Conservation (phyloP, 768 basidiomycete species). For the Coprinellus micaceus region DNA sequence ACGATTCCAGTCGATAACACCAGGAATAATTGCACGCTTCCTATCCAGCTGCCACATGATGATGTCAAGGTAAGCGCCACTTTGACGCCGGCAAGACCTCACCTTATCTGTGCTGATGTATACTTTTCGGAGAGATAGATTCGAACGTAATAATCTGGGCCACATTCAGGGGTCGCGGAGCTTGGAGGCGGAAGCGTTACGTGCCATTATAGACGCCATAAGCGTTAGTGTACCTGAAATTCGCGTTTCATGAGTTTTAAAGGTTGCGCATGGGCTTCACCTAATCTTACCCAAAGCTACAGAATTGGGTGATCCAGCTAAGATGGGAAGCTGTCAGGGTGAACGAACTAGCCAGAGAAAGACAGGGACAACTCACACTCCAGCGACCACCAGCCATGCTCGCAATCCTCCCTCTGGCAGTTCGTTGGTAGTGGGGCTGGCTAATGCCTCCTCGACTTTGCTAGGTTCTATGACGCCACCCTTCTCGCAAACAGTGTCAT, state of each 20-base stretch:
- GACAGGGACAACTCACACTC: slow-evolving; percentile 32
- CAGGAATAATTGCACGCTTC: slow-evolving; percentile 47
- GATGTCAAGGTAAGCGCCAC: not conserved
- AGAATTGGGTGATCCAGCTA: slow-evolving; percentile 40
- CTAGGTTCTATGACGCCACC: not conserved
- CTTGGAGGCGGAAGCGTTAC: slow-evolving; percentile 13
- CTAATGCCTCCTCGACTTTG: slow-evolving; percentile 2
- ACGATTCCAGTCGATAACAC: slow-evolving; percentile 41
- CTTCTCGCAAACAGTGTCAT: not conserved
- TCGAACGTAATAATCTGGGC: slow-evolving; percentile 38
- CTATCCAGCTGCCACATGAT: slow-evolving; percentile 33
- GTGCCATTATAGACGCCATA: slow-evolving; percentile 34
- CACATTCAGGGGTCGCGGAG: not conserved
- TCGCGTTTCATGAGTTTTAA: not conserved
- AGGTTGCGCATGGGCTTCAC: not conserved
- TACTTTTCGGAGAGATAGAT: slow-evolving; percentile 29
- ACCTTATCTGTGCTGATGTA: slow-evolving; percentile 36
- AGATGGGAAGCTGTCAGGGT: not conserved
- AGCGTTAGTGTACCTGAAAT: slow-evolving; percentile 32
- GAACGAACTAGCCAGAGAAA: not conserved
- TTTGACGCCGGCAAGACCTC: slow-evolving; percentile 2
- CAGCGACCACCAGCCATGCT: slow-evolving; percentile 41
- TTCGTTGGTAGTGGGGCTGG: not conserved
- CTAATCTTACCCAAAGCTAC: slow-evolving; percentile 37
- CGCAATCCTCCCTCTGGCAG: slow-evolving; percentile 37